phyloP scores from a whole-genome alignment of 2,329 filamentous ascomycete genomes.

The Monosporascus cannonballus region DNA sequence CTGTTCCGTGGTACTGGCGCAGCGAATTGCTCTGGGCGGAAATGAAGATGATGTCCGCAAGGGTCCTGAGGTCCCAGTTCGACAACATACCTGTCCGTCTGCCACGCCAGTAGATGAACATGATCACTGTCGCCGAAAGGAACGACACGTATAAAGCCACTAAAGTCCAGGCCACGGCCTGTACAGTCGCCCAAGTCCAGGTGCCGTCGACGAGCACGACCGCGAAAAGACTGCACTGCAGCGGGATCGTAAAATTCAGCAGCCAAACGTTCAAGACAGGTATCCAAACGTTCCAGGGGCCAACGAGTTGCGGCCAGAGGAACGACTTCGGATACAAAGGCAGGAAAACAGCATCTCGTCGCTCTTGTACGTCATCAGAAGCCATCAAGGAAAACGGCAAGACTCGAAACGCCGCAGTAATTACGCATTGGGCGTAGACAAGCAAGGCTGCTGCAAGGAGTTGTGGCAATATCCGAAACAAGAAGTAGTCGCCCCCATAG shows the following conservation, averaged over 20 bases:
- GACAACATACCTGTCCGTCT: slow-evolving; percentile 63
- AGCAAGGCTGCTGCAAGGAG: slow-evolving; percentile 65
- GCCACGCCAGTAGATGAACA: slow-evolving; percentile 60
- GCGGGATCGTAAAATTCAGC: slow-evolving; percentile 70
- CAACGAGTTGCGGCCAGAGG: slow-evolving; percentile 50
- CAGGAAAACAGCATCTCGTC: slow-evolving; percentile 61
- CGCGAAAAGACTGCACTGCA: slow-evolving; percentile 73
- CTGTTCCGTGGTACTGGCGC: slow-evolving; percentile 63
- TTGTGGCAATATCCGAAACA: slow-evolving; percentile 81
- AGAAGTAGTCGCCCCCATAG: slow-evolving; percentile 70
- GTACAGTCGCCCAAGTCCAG: slow-evolving; percentile 78
- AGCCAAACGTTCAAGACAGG: slow-evolving; percentile 70
- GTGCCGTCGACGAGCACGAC: slow-evolving; percentile 46
- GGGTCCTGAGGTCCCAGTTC: slow-evolving; percentile 71
- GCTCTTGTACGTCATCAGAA: slow-evolving; percentile 50
- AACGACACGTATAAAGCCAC: slow-evolving; percentile 68
- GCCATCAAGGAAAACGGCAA: slow-evolving; percentile 76
- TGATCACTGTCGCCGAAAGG: slow-evolving; percentile 47
- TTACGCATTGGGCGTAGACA: slow-evolving; percentile 70
- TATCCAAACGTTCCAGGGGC: slow-evolving; percentile 60
- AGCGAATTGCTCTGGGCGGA: slow-evolving; percentile 76
- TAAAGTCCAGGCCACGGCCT: slow-evolving; percentile 72
- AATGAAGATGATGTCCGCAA: slow-evolving; percentile 75
- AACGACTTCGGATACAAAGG: slow-evolving; percentile 66
- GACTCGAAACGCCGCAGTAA: slow-evolving; percentile 67